Conservation (phyloP, 768 basidiomycete species). For the Auricularia cornea region DNA sequence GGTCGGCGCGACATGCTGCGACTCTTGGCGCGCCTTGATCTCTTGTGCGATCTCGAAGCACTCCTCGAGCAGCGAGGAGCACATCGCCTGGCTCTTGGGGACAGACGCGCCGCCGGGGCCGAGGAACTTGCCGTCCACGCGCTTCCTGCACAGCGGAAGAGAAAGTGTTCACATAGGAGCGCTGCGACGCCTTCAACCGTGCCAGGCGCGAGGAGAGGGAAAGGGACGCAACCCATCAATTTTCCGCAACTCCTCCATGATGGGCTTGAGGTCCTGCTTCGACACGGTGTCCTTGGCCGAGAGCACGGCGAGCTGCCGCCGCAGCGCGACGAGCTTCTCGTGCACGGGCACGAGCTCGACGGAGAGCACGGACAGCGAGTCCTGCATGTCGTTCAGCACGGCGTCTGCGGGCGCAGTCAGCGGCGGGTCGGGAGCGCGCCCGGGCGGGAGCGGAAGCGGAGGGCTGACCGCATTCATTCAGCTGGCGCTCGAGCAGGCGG, state of each 20-base stretch:
- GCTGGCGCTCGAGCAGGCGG: constrained; percentile 80
- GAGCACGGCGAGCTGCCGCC: constrained; percentile 81
- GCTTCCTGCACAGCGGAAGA: constrained; percentile 44
- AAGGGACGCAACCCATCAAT: constrained; percentile 87
- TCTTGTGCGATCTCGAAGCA: constrained; percentile 95
- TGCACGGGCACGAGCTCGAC: constrained; percentile 88
- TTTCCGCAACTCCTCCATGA: constrained; percentile 87
- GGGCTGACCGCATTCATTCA: constrained; percentile 81
- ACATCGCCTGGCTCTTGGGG: constrained; percentile 84
- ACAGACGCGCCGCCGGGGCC: constrained; percentile 78
- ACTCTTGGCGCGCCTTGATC: constrained; percentile 88
- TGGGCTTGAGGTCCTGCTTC: constrained; percentile 80
- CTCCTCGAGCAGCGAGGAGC: constrained; percentile 88
- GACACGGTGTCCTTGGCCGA: constrained; percentile 80
- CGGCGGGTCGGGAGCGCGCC: background rate
- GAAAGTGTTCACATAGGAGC: background rate
- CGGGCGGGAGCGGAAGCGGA: background rate
- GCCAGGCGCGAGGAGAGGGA: constrained; percentile 8
- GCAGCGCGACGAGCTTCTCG: constrained; percentile 76
- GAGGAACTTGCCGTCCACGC: constrained; percentile 93
- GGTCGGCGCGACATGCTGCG: constrained; percentile 74
- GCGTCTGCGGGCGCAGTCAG: constrained; percentile 41
- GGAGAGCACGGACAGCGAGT: constrained; percentile 79
- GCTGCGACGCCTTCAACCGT: background rate
- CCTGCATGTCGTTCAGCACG: constrained; percentile 68